These are phyloP conservation scores for Triticum turgidum DNA, from an alignment of 176 grass and related monocot species.

Conservation along the genomic window DNA sequence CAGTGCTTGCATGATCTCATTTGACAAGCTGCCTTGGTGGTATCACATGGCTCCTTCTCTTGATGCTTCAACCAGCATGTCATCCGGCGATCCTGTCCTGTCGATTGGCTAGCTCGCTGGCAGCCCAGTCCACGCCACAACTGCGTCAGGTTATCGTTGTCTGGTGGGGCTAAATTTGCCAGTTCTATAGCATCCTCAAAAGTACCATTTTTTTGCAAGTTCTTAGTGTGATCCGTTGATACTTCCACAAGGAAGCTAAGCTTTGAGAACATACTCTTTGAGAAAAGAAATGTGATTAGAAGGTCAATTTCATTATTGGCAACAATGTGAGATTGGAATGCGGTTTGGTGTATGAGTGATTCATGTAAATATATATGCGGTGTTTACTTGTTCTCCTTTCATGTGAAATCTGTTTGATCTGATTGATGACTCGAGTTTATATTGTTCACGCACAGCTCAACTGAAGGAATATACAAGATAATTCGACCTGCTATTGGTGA, in stretches of 20 bases:
- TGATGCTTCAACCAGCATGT: neutral
- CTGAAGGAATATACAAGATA: constrained; percentile 74
- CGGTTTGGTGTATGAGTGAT: constrained; percentile 3
- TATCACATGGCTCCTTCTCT: neutral
- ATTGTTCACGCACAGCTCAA: constrained; percentile 57
- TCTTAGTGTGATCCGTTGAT: neutral
- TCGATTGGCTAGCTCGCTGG: neutral
- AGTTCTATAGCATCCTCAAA: neutral
- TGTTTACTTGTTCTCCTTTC: neutral
- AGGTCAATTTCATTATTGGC: constrained; percentile 11
- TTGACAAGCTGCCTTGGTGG: neutral
- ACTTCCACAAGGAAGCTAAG: neutral
- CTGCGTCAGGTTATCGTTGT: neutral
- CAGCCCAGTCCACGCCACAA: neutral
- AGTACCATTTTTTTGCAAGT: neutral
- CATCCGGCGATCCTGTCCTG: neutral
- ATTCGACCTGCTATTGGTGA: constrained; percentile 83
- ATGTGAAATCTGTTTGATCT: neutral
- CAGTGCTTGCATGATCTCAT: neutral
- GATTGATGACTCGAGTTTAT: constrained; percentile 2
- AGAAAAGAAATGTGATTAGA: neutral
- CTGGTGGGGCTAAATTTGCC: neutral
- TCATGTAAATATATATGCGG: neutral
- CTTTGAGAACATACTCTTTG: neutral
- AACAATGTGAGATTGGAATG: neutral